Percentiles rank a stretch among this genome's conserved stretches.
These are phyloP conservation scores for Silene uniflora DNA, from an alignment of 148 eudicot species.

Conservation along the genomic window DNA sequence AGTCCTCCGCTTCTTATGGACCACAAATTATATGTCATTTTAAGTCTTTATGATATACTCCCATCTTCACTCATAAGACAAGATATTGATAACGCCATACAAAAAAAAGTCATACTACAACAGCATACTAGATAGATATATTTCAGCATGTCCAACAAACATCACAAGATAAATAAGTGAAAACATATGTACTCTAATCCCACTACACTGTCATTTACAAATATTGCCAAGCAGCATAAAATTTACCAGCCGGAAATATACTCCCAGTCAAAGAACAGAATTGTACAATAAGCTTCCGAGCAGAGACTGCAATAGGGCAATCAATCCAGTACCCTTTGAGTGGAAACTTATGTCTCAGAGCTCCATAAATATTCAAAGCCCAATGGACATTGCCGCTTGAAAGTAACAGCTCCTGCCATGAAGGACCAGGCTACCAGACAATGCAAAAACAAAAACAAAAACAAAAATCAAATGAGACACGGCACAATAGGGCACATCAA, in stretches of 20 bases:
- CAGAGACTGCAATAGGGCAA: slow-evolving; percentile 95
- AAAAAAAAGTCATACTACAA: not conserved
- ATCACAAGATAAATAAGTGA: slow-evolving; percentile 6
- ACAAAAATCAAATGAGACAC: slow-evolving; percentile 14
- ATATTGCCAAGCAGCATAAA: slow-evolving; percentile 7
- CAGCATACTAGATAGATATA: not conserved
- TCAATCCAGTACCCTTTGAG: slow-evolving; percentile 86
- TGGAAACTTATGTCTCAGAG: slow-evolving; percentile 73
- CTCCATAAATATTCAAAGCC: slow-evolving; percentile 75
- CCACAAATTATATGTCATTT: not conserved
- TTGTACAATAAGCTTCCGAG: slow-evolving; percentile 84
- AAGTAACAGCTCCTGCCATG: slow-evolving; percentile 75
- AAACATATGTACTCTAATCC: not conserved
- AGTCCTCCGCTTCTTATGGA: no score
- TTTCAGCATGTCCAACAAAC: not conserved
- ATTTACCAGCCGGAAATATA: slow-evolving; percentile 74
- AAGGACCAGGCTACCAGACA: slow-evolving; percentile 77
- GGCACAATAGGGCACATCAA: not conserved
- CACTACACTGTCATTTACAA: not conserved
- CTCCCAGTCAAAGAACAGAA: slow-evolving; percentile 82
- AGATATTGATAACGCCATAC: not conserved
- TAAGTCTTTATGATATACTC: not conserved
- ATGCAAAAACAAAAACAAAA: slow-evolving; percentile 27
- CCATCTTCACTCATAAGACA: not conserved
- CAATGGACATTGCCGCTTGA: slow-evolving; percentile 81